These are phyloP conservation scores for Sapria himalayana DNA, from an alignment of 345 rosid species.

Conservation along the genomic window DNA sequence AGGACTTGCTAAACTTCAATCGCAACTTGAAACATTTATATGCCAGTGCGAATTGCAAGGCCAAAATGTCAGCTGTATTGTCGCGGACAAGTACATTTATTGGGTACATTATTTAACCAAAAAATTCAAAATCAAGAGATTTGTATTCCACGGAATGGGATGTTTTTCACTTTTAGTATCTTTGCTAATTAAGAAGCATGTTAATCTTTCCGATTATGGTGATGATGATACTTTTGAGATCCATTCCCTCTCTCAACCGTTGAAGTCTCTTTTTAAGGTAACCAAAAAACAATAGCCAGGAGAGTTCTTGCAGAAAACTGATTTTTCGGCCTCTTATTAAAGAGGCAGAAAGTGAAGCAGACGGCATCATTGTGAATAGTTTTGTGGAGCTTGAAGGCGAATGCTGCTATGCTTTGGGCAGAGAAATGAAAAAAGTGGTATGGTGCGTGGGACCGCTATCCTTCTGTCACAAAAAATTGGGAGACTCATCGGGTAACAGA, in stretches of 20 bases:
- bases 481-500: constrained; percentile 40
- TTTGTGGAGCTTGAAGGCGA: constrained; percentile 39
- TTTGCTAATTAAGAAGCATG: constrained; percentile 22
- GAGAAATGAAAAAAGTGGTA: constrained; percentile 26
- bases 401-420: constrained; percentile 18
- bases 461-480: constrained; percentile 16
- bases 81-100: constrained; percentile 46
- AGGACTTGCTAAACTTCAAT: constrained; percentile 27
- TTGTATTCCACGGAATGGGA: constrained; percentile 65
- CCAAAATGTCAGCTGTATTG: constrained; percentile 44
- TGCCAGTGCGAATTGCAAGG: constrained; percentile 15
- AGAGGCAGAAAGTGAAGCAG: constrained; percentile 35
- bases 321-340: constrained; percentile 43
- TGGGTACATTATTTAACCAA: constrained; percentile 42
- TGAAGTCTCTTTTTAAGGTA: too few species aligned
- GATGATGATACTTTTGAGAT: constrained; percentile 35
- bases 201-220: constrained; percentile 21
- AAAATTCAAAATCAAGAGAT: constrained; percentile 37
- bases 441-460: constrained; percentile 87
- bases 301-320: constrained; percentile 19
- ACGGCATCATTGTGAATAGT: constrained; percentile 48
- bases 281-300: constrained; percentile 46
- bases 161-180: constrained; percentile 43
- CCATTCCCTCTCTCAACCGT: constrained; percentile 25
- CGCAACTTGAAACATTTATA: constrained; percentile 31